Evolutionary conservation across 495 filamentous ascomycete species (phyloP).

Genomic region (Xylona heveae): DNA sequence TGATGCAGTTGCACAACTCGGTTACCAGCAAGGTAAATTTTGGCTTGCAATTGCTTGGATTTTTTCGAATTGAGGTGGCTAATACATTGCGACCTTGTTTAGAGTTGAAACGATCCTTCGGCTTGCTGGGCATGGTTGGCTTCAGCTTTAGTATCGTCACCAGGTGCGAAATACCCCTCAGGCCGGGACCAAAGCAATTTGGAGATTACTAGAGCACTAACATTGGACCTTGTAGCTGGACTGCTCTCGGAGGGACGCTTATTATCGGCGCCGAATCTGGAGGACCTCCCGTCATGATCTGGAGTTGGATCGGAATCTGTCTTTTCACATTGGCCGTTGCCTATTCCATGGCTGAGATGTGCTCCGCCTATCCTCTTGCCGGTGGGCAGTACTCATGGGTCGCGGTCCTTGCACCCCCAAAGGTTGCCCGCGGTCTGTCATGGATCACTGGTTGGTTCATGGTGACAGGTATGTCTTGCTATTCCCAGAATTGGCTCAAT

Average conservation of each 20-base stretch:
- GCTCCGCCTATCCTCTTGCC: conserved; percentile 28
- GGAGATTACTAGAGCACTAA: too few species aligned
- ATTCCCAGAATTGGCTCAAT: neutral
- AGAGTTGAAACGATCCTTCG: conserved; percentile 36
- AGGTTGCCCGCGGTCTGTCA: conserved; percentile 11
- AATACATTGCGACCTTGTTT: conserved; percentile 1
- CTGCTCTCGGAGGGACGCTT: conserved; percentile 30
- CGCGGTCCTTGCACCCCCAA: conserved; percentile 30
- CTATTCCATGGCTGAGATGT: conserved; percentile 37
- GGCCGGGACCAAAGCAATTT: too few species aligned
- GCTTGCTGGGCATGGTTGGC: conserved; percentile 36
- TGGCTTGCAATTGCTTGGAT: neutral
- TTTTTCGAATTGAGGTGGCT: neutral
- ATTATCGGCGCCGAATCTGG: conserved; percentile 32
- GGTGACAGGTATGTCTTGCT: conserved; percentile 10
- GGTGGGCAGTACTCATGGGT: conserved; percentile 37
- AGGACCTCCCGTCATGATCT: conserved; percentile 35
- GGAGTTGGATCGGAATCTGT: conserved; percentile 30
- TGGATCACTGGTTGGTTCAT: conserved; percentile 16
- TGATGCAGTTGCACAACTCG: too few species aligned
- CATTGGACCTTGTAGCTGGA: conserved; percentile 24
- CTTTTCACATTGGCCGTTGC: conserved; percentile 28
- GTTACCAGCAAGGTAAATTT: neutral
- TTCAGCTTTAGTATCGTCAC: conserved; percentile 39
- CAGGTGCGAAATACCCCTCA: conserved; percentile 12